A percentile compares a stretch with the other conserved stretches of the same genome.
Conservation (phyloP, 2,329 filamentous ascomycete genomes). For the Colletotrichum endophyticum region DNA sequence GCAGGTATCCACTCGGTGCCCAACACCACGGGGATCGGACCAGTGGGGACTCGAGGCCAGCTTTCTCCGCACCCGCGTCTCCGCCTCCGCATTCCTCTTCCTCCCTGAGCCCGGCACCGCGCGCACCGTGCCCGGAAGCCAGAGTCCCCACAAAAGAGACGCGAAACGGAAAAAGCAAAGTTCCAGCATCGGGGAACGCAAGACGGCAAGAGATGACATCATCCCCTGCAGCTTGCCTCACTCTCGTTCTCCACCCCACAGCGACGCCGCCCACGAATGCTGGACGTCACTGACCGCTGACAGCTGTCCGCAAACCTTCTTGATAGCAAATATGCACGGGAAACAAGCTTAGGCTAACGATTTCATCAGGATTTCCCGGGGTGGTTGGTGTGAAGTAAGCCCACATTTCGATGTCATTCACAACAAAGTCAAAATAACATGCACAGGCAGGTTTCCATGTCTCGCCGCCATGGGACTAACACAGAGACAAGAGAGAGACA, state of each 20-base stretch:
- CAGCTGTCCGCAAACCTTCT: not conserved
- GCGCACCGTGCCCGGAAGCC: constrained; percentile 3
- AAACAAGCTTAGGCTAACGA: not conserved
- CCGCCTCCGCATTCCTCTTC: constrained; percentile 13
- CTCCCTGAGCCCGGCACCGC: not conserved
- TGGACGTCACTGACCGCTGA: not conserved
- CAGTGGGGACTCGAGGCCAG: constrained; percentile 1
- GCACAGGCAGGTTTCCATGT: not conserved
- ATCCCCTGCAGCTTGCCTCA: not conserved
- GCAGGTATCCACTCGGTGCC: not conserved
- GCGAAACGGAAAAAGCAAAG: not conserved
- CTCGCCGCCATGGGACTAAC: not conserved
- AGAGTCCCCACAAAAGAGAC: not conserved
- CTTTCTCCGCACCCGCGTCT: not conserved
- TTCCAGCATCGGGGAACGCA: not conserved
- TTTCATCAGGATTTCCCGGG: not conserved
- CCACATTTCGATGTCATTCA: not conserved
- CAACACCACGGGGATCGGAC: not conserved
- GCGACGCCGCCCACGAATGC: not conserved
- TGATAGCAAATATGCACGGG: not conserved
- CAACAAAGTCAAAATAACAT: not conserved
- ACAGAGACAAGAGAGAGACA: not conserved
- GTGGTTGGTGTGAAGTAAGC: not conserved
- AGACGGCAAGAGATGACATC: constrained; percentile 1
- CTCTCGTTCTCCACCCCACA: not conserved